Base-by-base conservation (phyloP, 1,284 basidiomycete species). In the Porodaedalea pini region DNA sequence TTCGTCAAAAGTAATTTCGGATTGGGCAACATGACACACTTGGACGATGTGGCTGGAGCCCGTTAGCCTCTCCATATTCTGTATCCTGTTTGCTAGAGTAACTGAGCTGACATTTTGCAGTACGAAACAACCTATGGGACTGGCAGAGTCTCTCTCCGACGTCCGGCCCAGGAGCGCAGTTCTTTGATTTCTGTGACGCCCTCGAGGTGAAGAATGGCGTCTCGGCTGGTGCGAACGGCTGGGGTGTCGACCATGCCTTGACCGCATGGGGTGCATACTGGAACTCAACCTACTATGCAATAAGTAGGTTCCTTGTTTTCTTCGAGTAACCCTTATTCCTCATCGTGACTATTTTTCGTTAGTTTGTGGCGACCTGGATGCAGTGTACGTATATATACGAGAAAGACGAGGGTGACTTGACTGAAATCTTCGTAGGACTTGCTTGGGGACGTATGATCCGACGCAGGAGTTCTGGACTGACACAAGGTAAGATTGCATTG, bases 161-260 rank as follows among this genome's bases (percentile, higher is more conserved):
- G 3, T 70, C 72, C 0, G 73, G 73, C 2, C 66, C 72, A 3
- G 72, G 69, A 6, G 62, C 66, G 2, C 61, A 68, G 27, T 90
- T 90, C 71, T 84, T 75, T 69, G 49, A 77, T 15, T 90, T 89
- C 69, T 90, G 88, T 61, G 86, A 90, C 64, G 83, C 85, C 0
- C 72, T 90, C 0, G 86, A 90, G 68, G 83, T 87, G 23, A 83
- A 83, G 66, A 64, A 85, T 57, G 84, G 84, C 4, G 71, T 76
- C 2, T 78, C 62, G 51, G 85, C 86, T 3, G 73, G 78, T 21
- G 70, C 73, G 0, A 64, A 63, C 1, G 86, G 88, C 7, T 88
- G 82, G 78, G 86, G 88, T 19, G 70, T 86, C 8, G 72, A 82
- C 0, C 74, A 85, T 60, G 84, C 87, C 4, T 70, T 89, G 15